These are phyloP conservation scores for Rhododendron simsii DNA, from an alignment of 148 eudicot genomes.

Conservation along the genomic window DNA sequence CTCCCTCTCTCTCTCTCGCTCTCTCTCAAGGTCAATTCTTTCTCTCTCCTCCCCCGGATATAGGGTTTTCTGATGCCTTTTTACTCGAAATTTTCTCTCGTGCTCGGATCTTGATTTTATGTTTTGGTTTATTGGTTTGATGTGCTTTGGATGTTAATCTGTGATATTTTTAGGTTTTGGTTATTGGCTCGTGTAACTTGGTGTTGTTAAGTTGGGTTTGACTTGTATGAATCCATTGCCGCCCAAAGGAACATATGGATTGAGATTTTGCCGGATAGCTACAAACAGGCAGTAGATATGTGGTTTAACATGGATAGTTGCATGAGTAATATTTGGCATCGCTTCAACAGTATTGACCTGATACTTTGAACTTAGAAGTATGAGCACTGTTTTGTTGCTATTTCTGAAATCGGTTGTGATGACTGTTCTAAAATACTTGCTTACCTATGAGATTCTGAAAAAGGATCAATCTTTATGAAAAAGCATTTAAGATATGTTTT, in stretches of 20 bases:
- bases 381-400: not conserved
- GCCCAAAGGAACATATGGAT: not conserved
- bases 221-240: not conserved
- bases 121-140: not conserved
- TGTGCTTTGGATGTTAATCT: not conserved
- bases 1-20: constrained; percentile 13
- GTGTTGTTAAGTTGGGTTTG: not conserved
- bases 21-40: constrained; percentile 32
- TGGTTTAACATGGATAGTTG: not conserved
- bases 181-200: not conserved
- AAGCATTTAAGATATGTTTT: not conserved
- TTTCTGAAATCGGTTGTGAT: not conserved
- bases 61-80: constrained; percentile 6
- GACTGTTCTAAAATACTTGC: not conserved
- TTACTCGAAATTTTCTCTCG: not conserved
- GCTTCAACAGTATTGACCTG: not conserved
- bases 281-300: not conserved
- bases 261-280: not conserved
- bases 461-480: not conserved
- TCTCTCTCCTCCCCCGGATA: constrained; percentile 19
- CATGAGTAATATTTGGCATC: not conserved
- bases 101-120: not conserved
- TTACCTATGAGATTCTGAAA: not conserved
- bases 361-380: not conserved
- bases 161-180: not conserved